Percentiles rank a stretch among this genome's conserved stretches.
phyloP scores from a whole-genome alignment of 345 rosid genomes.

The Streptanthus diversifolius region DNA sequence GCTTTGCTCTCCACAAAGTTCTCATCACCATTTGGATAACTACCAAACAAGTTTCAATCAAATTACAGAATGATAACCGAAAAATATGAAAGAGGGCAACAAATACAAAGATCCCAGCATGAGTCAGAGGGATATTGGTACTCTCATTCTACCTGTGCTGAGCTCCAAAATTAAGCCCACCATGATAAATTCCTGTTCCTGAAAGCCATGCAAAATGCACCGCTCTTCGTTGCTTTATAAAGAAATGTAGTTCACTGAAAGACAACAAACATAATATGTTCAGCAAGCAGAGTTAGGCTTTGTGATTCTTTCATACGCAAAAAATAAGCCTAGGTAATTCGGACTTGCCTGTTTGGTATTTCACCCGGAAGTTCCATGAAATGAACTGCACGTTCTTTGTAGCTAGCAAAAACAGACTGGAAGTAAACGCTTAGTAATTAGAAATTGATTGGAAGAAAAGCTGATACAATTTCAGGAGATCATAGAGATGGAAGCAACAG shows the following conservation, averaged over 20 bases:
- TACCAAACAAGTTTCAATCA: constrained; percentile 37
- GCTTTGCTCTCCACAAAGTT: constrained; percentile 99
- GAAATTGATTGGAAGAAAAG: constrained; percentile 2
- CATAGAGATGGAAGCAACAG: constrained; percentile 1
- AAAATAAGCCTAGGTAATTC: constrained; percentile 9
- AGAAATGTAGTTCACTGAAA: constrained; percentile 90
- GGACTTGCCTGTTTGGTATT: constrained; percentile 89
- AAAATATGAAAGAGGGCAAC: constrained; percentile 5
- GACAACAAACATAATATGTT: constrained; percentile 22
- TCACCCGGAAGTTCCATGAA: constrained; percentile 99
- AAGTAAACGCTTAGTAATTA: constrained; percentile 13
- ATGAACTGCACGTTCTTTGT: constrained; percentile 90
- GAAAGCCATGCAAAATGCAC: constrained; percentile 99
- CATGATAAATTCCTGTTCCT: constrained; percentile 96
- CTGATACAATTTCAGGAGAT: constrained; percentile 1
- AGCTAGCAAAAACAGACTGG: constrained; percentile 86
- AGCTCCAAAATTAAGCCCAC: constrained; percentile 93
- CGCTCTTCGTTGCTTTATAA: constrained; percentile 96
- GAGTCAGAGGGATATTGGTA: constrained; percentile 2
- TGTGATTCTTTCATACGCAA: constrained; percentile 15
- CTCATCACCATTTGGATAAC: constrained; percentile 86
- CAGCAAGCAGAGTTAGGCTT: constrained; percentile 10
- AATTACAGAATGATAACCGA: constrained; percentile 9
- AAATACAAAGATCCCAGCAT: constrained; percentile 22
- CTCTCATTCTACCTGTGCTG: constrained; percentile 63